Evolutionary conservation across 352 stramenopile genomes (phyloP).

Genomic region (Globisporangium camurandrum): DNA sequence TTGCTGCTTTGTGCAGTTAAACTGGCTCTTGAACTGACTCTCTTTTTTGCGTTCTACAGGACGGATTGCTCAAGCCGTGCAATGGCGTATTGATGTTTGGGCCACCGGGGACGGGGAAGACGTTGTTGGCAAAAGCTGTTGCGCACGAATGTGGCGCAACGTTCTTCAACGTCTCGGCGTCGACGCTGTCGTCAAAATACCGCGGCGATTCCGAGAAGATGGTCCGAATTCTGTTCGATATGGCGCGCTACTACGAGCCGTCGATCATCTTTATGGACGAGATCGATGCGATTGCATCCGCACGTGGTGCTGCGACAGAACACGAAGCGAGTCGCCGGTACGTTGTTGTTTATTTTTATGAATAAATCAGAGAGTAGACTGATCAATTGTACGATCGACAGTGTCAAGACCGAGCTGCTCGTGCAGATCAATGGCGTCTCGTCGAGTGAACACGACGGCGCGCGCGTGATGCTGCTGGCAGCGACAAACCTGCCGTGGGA

Average conservation of each 20-base stretch:
- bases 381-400: constrained; percentile 11
- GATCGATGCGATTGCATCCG: constrained; percentile 91
- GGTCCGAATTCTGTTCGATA: constrained; percentile 96
- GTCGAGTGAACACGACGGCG: constrained; percentile 10
- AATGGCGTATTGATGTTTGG: constrained; percentile 86
- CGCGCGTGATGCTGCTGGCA: constrained; percentile 90
- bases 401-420: constrained; percentile 96
- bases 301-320: constrained; percentile 60
- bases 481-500: constrained; percentile 97
- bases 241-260: constrained; percentile 96
- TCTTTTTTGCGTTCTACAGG: constrained; percentile 24
- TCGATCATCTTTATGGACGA: constrained; percentile 99
- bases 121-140: constrained; percentile 84
- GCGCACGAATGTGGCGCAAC: constrained; percentile 94
- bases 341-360: not conserved
- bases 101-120: constrained; percentile 88
- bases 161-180: constrained; percentile 97
- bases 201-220: constrained; percentile 94
- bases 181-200: constrained; percentile 90
- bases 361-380: not conserved
- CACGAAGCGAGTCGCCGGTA: constrained; percentile 80
- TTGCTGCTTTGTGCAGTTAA: not conserved
- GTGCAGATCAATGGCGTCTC: constrained; percentile 96
- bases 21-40: not conserved
- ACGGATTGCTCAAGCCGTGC: constrained; percentile 71